phyloP scores from a whole-genome alignment of 148 eudicot genomes.

The Polygonum maritimum region DNA sequence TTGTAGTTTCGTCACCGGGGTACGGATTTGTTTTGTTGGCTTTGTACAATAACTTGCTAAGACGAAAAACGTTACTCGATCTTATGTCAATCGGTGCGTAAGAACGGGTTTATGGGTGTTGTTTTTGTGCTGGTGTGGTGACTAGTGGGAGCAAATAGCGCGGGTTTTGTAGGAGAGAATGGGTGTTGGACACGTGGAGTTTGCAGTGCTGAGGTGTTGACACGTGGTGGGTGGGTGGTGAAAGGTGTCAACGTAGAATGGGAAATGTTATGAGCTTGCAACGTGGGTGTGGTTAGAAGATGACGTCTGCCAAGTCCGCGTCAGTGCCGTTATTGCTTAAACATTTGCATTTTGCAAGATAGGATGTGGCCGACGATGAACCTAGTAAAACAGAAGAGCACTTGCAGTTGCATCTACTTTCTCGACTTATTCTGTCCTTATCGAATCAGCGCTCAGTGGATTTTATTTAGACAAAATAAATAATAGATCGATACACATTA shows the following conservation, averaged over 20 bases:
- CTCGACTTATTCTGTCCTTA: too few relatives aligned
- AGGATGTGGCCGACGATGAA: not conserved
- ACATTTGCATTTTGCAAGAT: not conserved
- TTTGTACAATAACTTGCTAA: not conserved
- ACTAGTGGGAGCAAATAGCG: not conserved
- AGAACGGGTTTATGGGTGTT: not conserved
- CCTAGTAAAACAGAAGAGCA: too few relatives aligned
- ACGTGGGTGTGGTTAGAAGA: not conserved
- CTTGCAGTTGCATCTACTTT: too few relatives aligned
- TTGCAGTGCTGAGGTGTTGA: not conserved
- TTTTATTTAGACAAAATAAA: too few relatives aligned
- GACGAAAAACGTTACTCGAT: not conserved
- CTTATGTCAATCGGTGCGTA: not conserved
- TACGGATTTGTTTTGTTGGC: not conserved
- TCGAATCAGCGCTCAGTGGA: too few relatives aligned
- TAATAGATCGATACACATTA: too few relatives aligned
- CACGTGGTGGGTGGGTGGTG: not conserved
- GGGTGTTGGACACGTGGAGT: not conserved
- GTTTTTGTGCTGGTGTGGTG: not conserved
- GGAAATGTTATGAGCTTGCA: not conserved
- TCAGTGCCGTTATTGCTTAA: not conserved
- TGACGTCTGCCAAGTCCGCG: not conserved
- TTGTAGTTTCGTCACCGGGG: not conserved
- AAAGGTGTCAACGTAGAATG: not conserved
- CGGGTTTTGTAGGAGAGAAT: not conserved